Evolutionary conservation across 306 rosid species (phyloP).

Genomic region (Cucurbita ficifolia): DNA sequence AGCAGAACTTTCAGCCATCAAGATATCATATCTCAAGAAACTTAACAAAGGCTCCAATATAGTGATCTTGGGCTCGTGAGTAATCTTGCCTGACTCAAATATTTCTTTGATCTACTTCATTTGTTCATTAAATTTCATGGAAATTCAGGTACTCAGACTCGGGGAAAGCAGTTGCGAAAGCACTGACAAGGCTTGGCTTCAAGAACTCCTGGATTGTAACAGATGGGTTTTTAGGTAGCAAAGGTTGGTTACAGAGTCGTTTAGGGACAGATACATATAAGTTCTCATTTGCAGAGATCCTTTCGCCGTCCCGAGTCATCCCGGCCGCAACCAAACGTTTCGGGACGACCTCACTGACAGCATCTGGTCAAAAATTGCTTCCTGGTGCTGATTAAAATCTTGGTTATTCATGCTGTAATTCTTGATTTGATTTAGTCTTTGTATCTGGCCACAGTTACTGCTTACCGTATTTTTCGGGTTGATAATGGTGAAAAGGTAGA

Average conservation of each 20-base stretch:
- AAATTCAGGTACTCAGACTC: conserved; percentile 54
- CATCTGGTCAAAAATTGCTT: conserved; percentile 45
- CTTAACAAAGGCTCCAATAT: conserved; percentile 58
- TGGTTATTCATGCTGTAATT: not conserved
- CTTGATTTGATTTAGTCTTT: not conserved
- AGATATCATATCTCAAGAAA: conserved; percentile 72
- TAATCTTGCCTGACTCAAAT: conserved; percentile 1
- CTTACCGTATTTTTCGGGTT: not conserved
- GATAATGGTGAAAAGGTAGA: not conserved
- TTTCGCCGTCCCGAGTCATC: conserved; percentile 74
- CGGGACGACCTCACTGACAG: conserved; percentile 38
- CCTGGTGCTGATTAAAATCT: conserved; percentile 45
- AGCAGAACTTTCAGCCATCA: conserved; percentile 77
- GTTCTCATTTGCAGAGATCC: conserved; percentile 58
- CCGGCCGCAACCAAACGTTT: conserved; percentile 40
- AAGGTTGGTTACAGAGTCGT: conserved; percentile 90
- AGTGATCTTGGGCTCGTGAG: conserved; percentile 77
- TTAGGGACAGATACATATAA: conserved; percentile 71
- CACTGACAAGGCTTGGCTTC: conserved; percentile 53
- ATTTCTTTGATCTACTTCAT: not conserved
- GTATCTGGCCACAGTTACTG: not conserved
- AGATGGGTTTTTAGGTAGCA: conserved; percentile 80
- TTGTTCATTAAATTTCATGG: not conserved
- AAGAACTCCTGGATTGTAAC: conserved; percentile 57
- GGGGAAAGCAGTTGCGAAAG: conserved; percentile 66